These are phyloP conservation scores for Plectosphaerella sp. DNA, from an alignment of 2,329 filamentous ascomycete genomes.

Conservation along the genomic window DNA sequence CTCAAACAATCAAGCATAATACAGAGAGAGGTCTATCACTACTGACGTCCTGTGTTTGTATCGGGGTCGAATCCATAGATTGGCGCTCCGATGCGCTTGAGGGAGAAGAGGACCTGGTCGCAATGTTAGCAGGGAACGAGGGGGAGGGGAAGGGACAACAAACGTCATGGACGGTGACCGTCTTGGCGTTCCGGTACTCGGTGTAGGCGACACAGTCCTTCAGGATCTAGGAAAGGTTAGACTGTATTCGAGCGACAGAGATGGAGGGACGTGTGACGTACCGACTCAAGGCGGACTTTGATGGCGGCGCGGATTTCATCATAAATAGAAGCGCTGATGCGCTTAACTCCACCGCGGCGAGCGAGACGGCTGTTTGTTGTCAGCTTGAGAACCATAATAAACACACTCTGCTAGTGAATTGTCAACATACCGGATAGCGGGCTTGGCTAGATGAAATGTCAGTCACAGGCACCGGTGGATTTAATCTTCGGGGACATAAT, in stretches of 20 bases:
- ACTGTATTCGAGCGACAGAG: not conserved
- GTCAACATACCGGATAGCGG: slow-evolving; percentile 43
- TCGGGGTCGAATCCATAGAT: slow-evolving; percentile 56
- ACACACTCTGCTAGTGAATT: not conserved
- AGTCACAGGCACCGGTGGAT: not conserved
- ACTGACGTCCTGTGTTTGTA: slow-evolving; percentile 10
- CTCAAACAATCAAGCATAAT: too few relatives aligned
- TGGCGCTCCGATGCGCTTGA: slow-evolving; percentile 43
- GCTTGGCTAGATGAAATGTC: slow-evolving; percentile 37
- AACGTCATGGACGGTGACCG: slow-evolving; percentile 59
- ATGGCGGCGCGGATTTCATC: slow-evolving; percentile 52
- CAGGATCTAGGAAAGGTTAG: slow-evolving; percentile 40
- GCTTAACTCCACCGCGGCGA: slow-evolving; percentile 71
- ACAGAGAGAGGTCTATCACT: not conserved
- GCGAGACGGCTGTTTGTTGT: slow-evolving; percentile 56
- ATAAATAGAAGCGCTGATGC: slow-evolving; percentile 64
- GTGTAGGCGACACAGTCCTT: slow-evolving; percentile 42
- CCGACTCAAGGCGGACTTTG: slow-evolving; percentile 40
- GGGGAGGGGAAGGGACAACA: slow-evolving; percentile 16
- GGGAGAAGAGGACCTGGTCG: slow-evolving; percentile 47
- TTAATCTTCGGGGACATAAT: not conserved
- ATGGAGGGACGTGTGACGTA: slow-evolving; percentile 22
- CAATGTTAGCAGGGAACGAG: slow-evolving; percentile 2
- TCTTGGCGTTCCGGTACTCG: slow-evolving; percentile 55
- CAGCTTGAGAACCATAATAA: not conserved